Conservation (phyloP, 2,329 filamentous ascomycete species). For the Sclerotinia subarctica region DNA sequence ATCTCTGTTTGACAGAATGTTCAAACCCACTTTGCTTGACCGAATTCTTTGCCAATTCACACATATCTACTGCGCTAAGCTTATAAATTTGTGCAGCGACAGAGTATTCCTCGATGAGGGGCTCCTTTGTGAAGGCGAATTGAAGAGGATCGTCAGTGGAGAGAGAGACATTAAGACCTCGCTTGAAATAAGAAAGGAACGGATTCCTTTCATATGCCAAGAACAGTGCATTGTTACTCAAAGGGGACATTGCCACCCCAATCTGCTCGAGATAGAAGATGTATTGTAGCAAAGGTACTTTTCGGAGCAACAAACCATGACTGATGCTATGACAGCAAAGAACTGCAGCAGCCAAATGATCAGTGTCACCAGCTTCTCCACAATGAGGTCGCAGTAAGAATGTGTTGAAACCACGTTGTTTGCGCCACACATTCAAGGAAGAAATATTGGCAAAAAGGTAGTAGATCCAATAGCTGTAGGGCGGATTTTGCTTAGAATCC, state of each 20-base stretch:
- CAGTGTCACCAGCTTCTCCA: constrained; percentile 93
- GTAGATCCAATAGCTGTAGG: constrained; percentile 99
- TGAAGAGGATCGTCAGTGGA: constrained; percentile 96
- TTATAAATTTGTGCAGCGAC: constrained; percentile 99
- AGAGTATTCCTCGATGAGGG: constrained; percentile 95
- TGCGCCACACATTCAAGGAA: constrained; percentile 88
- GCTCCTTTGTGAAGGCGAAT: constrained; percentile 98
- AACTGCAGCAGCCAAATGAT: constrained; percentile 88
- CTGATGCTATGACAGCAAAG: constrained; percentile 96
- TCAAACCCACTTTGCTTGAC: constrained; percentile 96
- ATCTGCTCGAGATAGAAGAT: constrained; percentile 98
- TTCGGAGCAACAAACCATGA: constrained; percentile 86
- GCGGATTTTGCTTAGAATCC: constrained; percentile 91
- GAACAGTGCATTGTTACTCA: constrained; percentile 97
- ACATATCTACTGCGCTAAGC: constrained; percentile 95
- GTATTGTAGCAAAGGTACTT: constrained; percentile 92
- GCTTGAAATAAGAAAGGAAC: constrained; percentile 91
- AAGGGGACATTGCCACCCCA: constrained; percentile 97
- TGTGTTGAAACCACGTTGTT: constrained; percentile 90
- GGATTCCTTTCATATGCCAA: constrained; percentile 95
- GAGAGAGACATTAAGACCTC: constrained; percentile 90
- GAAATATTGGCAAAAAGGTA: constrained; percentile 93
- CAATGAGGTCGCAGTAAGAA: constrained; percentile 92
- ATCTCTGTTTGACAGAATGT: constrained; percentile 80
- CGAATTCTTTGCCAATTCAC: constrained; percentile 93